Evolutionary conservation across 2,329 filamentous ascomycete species (phyloP).

Genomic region (Amauroascus verrucosus): DNA sequence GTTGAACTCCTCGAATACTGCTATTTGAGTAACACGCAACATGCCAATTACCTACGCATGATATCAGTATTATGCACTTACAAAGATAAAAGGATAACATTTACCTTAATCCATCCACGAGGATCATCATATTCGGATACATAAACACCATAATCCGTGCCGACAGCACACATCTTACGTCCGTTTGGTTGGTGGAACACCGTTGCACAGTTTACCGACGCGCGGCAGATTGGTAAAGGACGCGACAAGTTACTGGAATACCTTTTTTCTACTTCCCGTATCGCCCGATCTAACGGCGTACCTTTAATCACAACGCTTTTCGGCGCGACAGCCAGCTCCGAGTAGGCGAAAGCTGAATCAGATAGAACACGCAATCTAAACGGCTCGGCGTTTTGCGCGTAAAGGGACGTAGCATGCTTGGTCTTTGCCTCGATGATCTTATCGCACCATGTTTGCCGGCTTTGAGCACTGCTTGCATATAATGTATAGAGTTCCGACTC

Average conservation of each 20-base stretch:
- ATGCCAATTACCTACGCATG: slow-evolving; percentile 59
- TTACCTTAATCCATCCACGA: slow-evolving; percentile 78
- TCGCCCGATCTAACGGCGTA: slow-evolving; percentile 83
- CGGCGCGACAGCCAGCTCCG: slow-evolving; percentile 43
- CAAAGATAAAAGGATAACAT: background rate
- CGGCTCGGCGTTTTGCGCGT: slow-evolving; percentile 88
- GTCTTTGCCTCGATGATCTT: slow-evolving; percentile 95
- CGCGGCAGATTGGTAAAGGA: slow-evolving; percentile 68
- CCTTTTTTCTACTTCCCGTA: slow-evolving; percentile 72
- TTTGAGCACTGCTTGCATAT: slow-evolving; percentile 66
- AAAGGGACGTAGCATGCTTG: slow-evolving; percentile 75
- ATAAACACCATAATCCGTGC: slow-evolving; percentile 89
- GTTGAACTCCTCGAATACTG: slow-evolving; percentile 90
- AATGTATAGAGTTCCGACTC: slow-evolving; percentile 78
- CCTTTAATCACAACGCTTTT: slow-evolving; percentile 72
- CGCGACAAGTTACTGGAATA: slow-evolving; percentile 54
- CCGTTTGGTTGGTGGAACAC: slow-evolving; percentile 73
- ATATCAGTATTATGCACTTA: background rate
- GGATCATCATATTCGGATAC: slow-evolving; percentile 82
- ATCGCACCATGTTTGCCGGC: slow-evolving; percentile 77
- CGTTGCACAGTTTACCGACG: slow-evolving; percentile 84
- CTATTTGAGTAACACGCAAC: slow-evolving; percentile 75
- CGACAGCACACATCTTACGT: slow-evolving; percentile 81
- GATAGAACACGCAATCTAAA: slow-evolving; percentile 87
- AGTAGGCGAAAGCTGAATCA: slow-evolving; percentile 64